These are phyloP conservation scores for Saturnispora hagleri DNA, from an alignment of 805 yeast species.

Conservation along the genomic window DNA sequence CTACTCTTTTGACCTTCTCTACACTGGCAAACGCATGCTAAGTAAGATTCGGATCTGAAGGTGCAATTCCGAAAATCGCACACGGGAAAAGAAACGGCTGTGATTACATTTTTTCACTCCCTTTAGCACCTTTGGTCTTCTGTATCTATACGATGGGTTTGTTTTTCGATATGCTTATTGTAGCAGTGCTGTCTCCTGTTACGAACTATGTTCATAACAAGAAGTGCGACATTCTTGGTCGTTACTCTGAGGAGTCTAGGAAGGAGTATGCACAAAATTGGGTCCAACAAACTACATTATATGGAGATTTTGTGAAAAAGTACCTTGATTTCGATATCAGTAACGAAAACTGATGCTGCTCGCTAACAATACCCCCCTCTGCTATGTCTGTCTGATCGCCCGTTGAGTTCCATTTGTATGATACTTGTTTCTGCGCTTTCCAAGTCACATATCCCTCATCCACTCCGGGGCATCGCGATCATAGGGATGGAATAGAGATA, in stretches of 20 bases:
- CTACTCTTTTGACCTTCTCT: slow-evolving; percentile 34
- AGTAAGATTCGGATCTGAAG: slow-evolving; percentile 30
- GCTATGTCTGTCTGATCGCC: neutral
- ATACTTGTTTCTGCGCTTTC: too few relatives aligned
- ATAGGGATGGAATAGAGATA: neutral
- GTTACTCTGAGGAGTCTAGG: slow-evolving; percentile 11
- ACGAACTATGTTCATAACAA: slow-evolving; percentile 13
- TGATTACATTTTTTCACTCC: neutral
- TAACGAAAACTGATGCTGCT: neutral
- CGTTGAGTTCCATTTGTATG: too few relatives aligned
- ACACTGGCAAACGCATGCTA: slow-evolving; percentile 36
- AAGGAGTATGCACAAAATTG: slow-evolving; percentile 11
- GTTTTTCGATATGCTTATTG: slow-evolving; percentile 13
- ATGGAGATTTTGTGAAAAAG: slow-evolving; percentile 12
- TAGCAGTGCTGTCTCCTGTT: slow-evolving; percentile 12
- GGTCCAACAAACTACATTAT: slow-evolving; percentile 12
- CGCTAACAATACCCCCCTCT: neutral
- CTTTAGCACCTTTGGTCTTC: neutral
- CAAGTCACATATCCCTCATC: too few relatives aligned
- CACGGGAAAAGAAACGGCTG: neutral
- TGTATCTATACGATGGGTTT: slow-evolving; percentile 7
- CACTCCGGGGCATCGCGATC: neutral
- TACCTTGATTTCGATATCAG: slow-evolving; percentile 9
- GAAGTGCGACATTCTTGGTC: slow-evolving; percentile 11
- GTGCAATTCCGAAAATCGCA: neutral